Evolutionary conservation across 2,329 filamentous ascomycete genomes (phyloP), one percentile per base, ranked within the genome.

Genomic region (Coniochaeta sp.): DNA sequence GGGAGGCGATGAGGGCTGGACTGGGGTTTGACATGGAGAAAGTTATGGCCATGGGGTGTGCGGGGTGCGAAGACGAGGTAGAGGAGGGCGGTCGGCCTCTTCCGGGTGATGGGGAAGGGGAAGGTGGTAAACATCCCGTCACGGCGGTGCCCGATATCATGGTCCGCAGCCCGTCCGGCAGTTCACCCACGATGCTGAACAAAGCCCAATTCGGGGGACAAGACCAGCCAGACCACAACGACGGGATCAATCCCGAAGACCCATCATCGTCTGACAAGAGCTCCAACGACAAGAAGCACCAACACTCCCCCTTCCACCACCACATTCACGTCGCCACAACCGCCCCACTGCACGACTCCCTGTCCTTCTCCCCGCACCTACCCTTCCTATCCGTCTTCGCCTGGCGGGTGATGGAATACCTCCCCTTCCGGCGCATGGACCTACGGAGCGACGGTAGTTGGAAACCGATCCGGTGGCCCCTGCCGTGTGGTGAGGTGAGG

Each of bases 401-500:
- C 2, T 92, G 88, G 88, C 86, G 83, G 31, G 64, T 89, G 20
- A 89, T 92, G 87, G 89, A 92, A 61, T 91, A 86, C 63, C 71
- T 92, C 22, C 89, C 89, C 0, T 91, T 92, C 68, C 78, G 86
- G 1, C 76, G 89, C 22, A 91, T 94, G 86, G 89, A 92, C 58
- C 70, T 92, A 7, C 82, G 83, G 55, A 54, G 72, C 0, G 85
- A 91, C 55, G 87, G 87, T 0, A 82, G 81, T 0, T 94, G 89
- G 89, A 85, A 82, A 65, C 85, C 87, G 0, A 92, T 94, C 57
- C 76, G 83, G 8, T 92, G 88, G 86, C 89, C 89, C 0, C 70
- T 92, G 3, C 89, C 89, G 0, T 80, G 83, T 27, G 89, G 89
- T 9, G 88, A 92, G 67, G 82, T 86, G 0, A 79, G 89, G 14